Conservation (phyloP, 202 grass and related monocot genomes). For the Zizania palustris region DNA sequence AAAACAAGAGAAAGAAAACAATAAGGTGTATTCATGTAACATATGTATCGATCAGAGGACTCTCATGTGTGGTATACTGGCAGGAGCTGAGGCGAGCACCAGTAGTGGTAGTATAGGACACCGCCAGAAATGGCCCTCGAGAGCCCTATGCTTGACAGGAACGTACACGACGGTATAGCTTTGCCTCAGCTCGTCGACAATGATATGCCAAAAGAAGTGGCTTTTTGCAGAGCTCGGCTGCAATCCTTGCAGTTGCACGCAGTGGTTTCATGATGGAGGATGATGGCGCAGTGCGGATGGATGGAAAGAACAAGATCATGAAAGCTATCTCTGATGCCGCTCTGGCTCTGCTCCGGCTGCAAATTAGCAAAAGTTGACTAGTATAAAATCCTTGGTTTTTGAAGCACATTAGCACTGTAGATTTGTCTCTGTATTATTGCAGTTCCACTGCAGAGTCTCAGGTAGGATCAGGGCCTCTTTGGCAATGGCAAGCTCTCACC, state of each 20-base stretch:
- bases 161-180: conserved; percentile 33
- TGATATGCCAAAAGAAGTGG: conserved; percentile 58
- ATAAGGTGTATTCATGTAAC: too few relatives aligned
- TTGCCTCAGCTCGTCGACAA: conserved; percentile 40
- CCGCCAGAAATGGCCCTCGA: conserved; percentile 45
- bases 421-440: neutral
- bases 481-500: too few relatives aligned
- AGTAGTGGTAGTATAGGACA: conserved; percentile 7
- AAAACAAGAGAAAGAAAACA: neutral
- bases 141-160: conserved; percentile 34
- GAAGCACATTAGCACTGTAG: conserved; percentile 32
- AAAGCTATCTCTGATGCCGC: conserved; percentile 45
- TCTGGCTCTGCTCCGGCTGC: conserved; percentile 37
- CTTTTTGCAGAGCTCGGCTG: conserved; percentile 51
- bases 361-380: conserved; percentile 24
- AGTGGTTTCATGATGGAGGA: conserved; percentile 43
- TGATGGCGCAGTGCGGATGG: conserved; percentile 21
- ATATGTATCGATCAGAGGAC: too few relatives aligned
- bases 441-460: neutral
- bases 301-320: conserved; percentile 50
- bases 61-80: too few relatives aligned
- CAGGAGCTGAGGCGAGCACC: too few relatives aligned
- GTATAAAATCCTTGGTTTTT: conserved; percentile 34
- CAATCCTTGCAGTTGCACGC: conserved; percentile 40
- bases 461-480: neutral